Evolutionary conservation across 164 flowering plant species (phyloP).

Genomic region (Saururus chinensis): DNA sequence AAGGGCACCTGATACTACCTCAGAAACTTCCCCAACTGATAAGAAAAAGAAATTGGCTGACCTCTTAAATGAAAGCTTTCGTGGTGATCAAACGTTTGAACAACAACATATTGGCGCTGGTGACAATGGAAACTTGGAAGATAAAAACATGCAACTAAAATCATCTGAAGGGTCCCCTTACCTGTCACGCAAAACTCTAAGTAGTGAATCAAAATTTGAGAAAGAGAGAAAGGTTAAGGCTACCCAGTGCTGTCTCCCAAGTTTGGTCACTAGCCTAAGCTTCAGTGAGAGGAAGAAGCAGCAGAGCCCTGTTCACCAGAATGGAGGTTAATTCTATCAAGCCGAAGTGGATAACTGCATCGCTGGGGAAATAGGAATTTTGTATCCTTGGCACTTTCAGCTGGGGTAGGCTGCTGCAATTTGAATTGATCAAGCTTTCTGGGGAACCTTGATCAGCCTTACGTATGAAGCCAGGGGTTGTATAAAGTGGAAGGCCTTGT

Average conservation of each 20-base stretch:
- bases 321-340: neutral
- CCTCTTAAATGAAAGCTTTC: conserved; percentile 45
- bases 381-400: neutral
- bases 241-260: conserved; percentile 59
- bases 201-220: conserved; percentile 13
- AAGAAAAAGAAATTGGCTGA: conserved; percentile 62
- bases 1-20: conserved; percentile 8
- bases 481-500: too few species aligned
- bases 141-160: conserved; percentile 17
- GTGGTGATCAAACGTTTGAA: conserved; percentile 15
- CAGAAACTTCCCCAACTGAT: conserved; percentile 35
- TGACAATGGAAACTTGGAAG: conserved; percentile 11
- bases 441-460: too few species aligned
- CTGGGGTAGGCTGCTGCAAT: neutral
- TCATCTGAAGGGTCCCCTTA: conserved; percentile 29
- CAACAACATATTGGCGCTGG: conserved; percentile 1
- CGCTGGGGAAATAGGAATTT: neutral
- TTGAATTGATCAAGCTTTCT: too few species aligned
- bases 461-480: too few species aligned
- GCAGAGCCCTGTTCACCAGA: conserved; percentile 22
- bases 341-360: neutral
- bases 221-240: conserved; percentile 29
- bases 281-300: conserved; percentile 46
- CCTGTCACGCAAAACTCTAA: conserved; percentile 30
- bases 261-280: conserved; percentile 37